phyloP scores from a whole-genome alignment of 768 basidiomycete species.

The Hygrophoropsis aurantiaca region DNA sequence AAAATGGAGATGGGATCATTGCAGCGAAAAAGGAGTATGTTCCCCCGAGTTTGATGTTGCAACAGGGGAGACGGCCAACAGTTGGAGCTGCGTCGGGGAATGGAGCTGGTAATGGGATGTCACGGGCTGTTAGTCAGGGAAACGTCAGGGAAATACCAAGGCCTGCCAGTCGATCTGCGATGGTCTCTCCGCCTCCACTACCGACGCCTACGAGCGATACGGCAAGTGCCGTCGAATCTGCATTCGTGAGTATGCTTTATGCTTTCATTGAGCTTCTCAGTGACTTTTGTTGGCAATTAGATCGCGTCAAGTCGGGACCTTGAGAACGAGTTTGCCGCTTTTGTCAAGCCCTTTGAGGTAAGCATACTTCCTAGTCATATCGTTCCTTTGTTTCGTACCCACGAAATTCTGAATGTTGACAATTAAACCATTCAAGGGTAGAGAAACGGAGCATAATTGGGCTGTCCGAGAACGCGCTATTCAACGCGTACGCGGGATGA shows the following conservation, averaged over 20 bases:
- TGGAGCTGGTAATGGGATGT: conserved; percentile 31
- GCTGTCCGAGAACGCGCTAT: conserved; percentile 74
- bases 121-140: conserved; percentile 50
- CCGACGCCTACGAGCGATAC: conserved; percentile 43
- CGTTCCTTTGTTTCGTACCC: not conserved
- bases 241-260: conserved; percentile 55
- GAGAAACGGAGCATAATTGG: conserved; percentile 98
- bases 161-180: conserved; percentile 61
- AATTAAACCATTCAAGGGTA: conserved; percentile 55
- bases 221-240: conserved; percentile 52
- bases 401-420: not conserved
- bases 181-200: conserved; percentile 39
- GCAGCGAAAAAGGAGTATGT: conserved; percentile 55
- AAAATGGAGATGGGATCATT: conserved; percentile 48
- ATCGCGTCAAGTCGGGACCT: conserved; percentile 85
- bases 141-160: conserved; percentile 50
- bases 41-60: conserved; percentile 72
- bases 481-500: conserved; percentile 81
- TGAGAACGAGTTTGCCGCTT: conserved; percentile 78
- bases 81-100: conserved; percentile 25
- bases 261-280: conserved; percentile 1
- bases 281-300: conserved; percentile 32
- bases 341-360: conserved; percentile 83
- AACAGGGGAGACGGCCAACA: conserved; percentile 51
- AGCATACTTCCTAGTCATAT: not conserved